Base-by-base conservation (phyloP, 805 yeast species). In the Ogataea trehalophila region DNA sequence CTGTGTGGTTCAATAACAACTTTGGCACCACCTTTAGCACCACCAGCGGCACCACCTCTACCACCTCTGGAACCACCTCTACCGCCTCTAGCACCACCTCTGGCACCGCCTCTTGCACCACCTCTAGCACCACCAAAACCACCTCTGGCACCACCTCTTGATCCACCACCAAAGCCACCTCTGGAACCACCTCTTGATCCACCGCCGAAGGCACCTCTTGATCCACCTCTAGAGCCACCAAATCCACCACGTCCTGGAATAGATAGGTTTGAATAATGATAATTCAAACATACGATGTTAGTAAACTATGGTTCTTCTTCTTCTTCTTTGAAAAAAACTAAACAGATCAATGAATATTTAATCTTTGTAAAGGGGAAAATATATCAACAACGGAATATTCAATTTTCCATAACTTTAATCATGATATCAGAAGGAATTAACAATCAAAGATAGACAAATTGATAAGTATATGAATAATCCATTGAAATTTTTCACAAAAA, bases 1-100 rank as follows among this genome's bases (percentile, higher is more conserved):
- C 97, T 87, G 75, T 94, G 99, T 62, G 98, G 97, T 76, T 94
- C 99, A 61, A 92, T 85, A 65, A 92, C 88, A 60, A 92, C 98
- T 78, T 87, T 94, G 63, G 97, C 96, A 69, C 95, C 95, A 62
- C 92, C 94, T 57, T 76, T 67, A 55, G 92, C 91, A 71, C 94
- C 95, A 57, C 91, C 92, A 53, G 82, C 60, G 64, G 87, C 90
- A 55, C 85, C 70, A 60, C 87, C 76, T 53, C 77, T 62, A 43
- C 87, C 82, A 50, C 86, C 81, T 49, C 81, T 70, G 41, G 75
- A 73, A 50, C 83, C 80, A 48, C 86, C 80, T 48, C 79, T 66
- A 39, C 86, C 80, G 50, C 81, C 67, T 41, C 66, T 55, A 39
- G 77, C 77, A 46, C 80, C 77, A 42, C 79, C 78, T 44, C 81